Base-by-base conservation (phyloP, 140 eudicot species). In the Bidens hawaiensis region DNA sequence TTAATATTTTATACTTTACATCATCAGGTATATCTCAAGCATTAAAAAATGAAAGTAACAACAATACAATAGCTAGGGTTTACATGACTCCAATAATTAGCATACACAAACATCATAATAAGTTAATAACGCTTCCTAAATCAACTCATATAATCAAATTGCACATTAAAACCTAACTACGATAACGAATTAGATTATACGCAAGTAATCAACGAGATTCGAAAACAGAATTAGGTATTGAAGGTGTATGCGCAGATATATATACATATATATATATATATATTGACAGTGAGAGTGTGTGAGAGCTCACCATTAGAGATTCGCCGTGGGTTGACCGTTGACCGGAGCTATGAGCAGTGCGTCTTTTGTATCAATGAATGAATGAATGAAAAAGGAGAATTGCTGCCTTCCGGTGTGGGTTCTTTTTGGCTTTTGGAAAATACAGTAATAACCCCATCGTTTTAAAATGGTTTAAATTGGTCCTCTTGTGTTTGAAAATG, bases 251-350 rank as follows among this genome's bases (percentile, higher is more conserved):
- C n/a, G n/a, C n/a, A n/a, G n/a, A n/a, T n/a, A n/a, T n/a, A n/a
- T n/a, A n/a, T n/a, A n/a, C n/a, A n/a, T n/a, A n/a, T n/a, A n/a
- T n/a, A n/a, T n/a, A n/a, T n/a, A n/a, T n/a, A n/a, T n/a, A n/a
- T n/a, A n/a, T n/a, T 42, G 38, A 30, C 27, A 52, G 2, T 11
- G 22, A 42, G 38, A 42, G 0, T n/a, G n/a, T n/a, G n/a, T n/a
- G n/a, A n/a, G n/a, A n/a, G n/a, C 77, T 72, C 58, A 72, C 77
- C 77, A 63, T 72, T 28, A 28, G 71, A 72, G 71, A 53, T 28
- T 62, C 49, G 58, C 45, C 56, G 69, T 34, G 40, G 53, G n/a
- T n/a, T n/a, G n/a, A n/a, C n/a, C n/a, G 76, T 72, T 62, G 64
- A 63, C 65, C 57, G 76, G 28, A 21, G 65, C 14, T 24, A 56